phyloP scores from a whole-genome alignment of 225 moss, liverwort and hornwort species.

The Neckera pumila region DNA sequence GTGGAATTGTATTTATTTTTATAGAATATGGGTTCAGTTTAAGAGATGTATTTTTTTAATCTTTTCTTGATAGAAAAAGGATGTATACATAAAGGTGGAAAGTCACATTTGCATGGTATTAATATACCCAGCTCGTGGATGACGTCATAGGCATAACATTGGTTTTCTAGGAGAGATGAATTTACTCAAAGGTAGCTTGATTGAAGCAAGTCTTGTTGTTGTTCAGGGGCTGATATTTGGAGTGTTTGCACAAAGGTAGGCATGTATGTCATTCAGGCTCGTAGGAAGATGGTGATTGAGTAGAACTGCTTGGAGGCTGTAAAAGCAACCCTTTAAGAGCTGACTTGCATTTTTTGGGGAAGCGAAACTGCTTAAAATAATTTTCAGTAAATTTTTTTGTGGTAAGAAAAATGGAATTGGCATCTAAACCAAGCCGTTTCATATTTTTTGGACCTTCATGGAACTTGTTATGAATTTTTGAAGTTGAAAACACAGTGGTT shows the following conservation, averaged over 20 bases:
- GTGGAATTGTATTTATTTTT: not conserved
- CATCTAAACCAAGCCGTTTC: too few relatives aligned
- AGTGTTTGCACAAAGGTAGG: constrained; percentile 89
- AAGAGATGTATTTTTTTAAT: not conserved
- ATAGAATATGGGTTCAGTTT: not conserved
- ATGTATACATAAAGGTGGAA: not conserved
- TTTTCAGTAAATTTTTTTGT: too few relatives aligned
- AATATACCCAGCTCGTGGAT: not conserved
- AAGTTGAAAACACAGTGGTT: too few relatives aligned
- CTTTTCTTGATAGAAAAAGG: not conserved
- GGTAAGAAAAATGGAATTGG: too few relatives aligned
- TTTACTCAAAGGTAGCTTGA: not conserved
- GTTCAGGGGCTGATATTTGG: constrained; percentile 73
- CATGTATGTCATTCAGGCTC: constrained; percentile 84
- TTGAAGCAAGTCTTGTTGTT: not conserved
- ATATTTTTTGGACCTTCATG: too few relatives aligned
- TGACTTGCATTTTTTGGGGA: too few relatives aligned
- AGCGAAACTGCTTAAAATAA: too few relatives aligned
- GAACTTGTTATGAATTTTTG: too few relatives aligned
- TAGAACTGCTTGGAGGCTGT: too few relatives aligned
- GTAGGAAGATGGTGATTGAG: constrained; percentile 90
- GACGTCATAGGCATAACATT: not conserved
- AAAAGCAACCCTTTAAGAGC: too few relatives aligned
- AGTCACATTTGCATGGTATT: not conserved
- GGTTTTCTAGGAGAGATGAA: not conserved